These are phyloP conservation scores for Globisporangium cylindrosporum DNA, from an alignment of 352 stramenopile species.

Conservation along the genomic window DNA sequence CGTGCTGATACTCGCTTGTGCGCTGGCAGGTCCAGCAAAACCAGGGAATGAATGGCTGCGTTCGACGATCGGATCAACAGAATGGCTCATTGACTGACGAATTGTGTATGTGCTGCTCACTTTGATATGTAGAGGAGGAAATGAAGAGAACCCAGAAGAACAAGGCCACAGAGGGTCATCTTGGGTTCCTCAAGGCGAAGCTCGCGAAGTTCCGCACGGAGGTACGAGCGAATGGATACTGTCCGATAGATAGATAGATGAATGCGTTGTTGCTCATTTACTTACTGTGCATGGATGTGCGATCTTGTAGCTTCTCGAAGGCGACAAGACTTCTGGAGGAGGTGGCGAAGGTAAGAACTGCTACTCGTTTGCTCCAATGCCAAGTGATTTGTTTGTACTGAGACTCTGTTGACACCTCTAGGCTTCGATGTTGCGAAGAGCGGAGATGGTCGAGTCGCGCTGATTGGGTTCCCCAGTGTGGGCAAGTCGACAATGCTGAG, in stretches of 20 bases:
- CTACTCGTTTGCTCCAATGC: neutral
- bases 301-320: slow-evolving; percentile 63
- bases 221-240: slow-evolving; percentile 25
- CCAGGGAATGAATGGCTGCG: neutral
- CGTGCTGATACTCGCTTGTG: neutral
- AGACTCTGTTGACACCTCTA: slow-evolving; percentile 17
- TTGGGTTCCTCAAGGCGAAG: slow-evolving; percentile 97
- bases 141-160: slow-evolving; percentile 99
- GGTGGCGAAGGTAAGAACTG: slow-evolving; percentile 62
- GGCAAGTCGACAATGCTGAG: slow-evolving; percentile 88
- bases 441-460: slow-evolving; percentile 95
- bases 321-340: slow-evolving; percentile 70
- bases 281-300: neutral
- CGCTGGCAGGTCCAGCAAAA: neutral
- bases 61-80: neutral
- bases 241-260: neutral
- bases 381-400: neutral
- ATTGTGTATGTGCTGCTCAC: neutral
- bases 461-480: slow-evolving; percentile 94
- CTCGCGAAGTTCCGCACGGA: slow-evolving; percentile 98
- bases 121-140: slow-evolving; percentile 81
- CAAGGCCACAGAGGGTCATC: slow-evolving; percentile 91
- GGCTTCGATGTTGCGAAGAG: slow-evolving; percentile 94
- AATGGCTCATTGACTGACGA: neutral
- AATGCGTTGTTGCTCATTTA: neutral